Percentiles rank a stretch among this genome's conserved stretches.
phyloP scores from a whole-genome alignment of 768 basidiomycete genomes.

The Boletus tylopilopsis region DNA sequence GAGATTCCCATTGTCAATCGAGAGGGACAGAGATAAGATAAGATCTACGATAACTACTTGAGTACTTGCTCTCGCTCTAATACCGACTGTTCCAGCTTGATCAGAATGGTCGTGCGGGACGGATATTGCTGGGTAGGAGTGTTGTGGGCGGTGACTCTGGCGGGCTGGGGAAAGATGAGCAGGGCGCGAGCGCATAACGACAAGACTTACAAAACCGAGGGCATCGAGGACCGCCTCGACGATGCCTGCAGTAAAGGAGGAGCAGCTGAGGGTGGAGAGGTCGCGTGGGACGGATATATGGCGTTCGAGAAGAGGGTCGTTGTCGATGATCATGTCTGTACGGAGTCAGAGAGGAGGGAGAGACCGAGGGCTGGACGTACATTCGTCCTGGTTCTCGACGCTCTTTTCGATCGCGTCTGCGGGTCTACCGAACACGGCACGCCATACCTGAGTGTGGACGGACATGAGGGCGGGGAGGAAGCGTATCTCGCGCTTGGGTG shows the following conservation, averaged over 20 bases:
- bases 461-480: conserved; percentile 90
- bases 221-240: conserved; percentile 97
- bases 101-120: conserved; percentile 89
- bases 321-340: conserved; percentile 96
- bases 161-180: conserved; percentile 59
- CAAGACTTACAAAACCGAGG: conserved; percentile 79
- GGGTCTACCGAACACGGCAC: conserved; percentile 86
- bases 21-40: conserved; percentile 15
- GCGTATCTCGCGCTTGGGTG: conserved; percentile 90
- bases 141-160: conserved; percentile 92
- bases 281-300: conserved; percentile 93
- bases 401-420: conserved; percentile 96
- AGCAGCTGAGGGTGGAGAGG: conserved; percentile 90
- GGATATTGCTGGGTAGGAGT: conserved; percentile 82
- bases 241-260: conserved; percentile 95
- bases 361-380: conserved; percentile 38
- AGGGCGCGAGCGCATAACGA: background rate
- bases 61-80: conserved; percentile 91
- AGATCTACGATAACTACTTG: conserved; percentile 42
- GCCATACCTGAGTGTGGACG: conserved; percentile 94
- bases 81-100: conserved; percentile 92
- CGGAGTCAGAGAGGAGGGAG: conserved; percentile 1
- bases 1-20: no score
- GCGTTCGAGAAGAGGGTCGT: conserved; percentile 88
- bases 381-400: conserved; percentile 96